Evolutionary conservation across 768 basidiomycete genomes (phyloP).

Genomic region (Mycena floridula): DNA sequence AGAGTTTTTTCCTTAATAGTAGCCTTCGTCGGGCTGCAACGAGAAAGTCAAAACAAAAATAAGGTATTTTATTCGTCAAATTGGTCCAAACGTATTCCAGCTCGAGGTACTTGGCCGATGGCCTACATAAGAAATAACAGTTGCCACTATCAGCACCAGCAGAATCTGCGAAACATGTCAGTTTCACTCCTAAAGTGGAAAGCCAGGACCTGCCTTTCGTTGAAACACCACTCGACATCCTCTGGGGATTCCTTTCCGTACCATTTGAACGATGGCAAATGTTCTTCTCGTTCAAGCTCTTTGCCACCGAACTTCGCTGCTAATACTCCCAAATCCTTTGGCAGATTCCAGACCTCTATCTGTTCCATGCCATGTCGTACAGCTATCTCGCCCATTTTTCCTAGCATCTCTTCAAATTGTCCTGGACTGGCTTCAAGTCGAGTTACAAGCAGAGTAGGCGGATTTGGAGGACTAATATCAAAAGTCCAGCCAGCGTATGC

Average conservation of each 20-base stretch:
- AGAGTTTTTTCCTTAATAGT: too few species aligned
- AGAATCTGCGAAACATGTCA: conserved; percentile 23
- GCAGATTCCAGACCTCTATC: conserved; percentile 45
- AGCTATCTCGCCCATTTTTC: conserved; percentile 27
- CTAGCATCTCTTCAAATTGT: conserved; percentile 29
- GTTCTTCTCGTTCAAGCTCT: conserved; percentile 26
- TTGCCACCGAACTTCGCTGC: conserved; percentile 24
- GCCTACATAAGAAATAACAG: too few species aligned
- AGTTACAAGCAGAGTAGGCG: conserved; percentile 35
- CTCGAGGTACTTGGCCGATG: too few species aligned
- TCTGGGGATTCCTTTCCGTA: conserved; percentile 32
- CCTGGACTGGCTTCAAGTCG: conserved; percentile 27
- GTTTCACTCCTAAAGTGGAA: background rate
- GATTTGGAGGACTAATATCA: conserved; percentile 27
- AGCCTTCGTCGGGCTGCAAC: too few species aligned
- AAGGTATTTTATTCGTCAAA: too few species aligned
- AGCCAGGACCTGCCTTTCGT: conserved; percentile 35
- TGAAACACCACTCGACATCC: conserved; percentile 38
- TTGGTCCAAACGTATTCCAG: too few species aligned
- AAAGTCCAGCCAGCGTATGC: conserved; percentile 40
- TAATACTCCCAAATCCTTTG: conserved; percentile 23
- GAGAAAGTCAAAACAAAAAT: too few species aligned
- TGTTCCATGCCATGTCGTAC: conserved; percentile 23
- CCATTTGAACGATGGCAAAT: conserved; percentile 42
- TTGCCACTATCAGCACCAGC: conserved; percentile 40